Evolutionary conservation across 257 asterid genomes (phyloP).

Genomic region (Solanum boliviense): DNA sequence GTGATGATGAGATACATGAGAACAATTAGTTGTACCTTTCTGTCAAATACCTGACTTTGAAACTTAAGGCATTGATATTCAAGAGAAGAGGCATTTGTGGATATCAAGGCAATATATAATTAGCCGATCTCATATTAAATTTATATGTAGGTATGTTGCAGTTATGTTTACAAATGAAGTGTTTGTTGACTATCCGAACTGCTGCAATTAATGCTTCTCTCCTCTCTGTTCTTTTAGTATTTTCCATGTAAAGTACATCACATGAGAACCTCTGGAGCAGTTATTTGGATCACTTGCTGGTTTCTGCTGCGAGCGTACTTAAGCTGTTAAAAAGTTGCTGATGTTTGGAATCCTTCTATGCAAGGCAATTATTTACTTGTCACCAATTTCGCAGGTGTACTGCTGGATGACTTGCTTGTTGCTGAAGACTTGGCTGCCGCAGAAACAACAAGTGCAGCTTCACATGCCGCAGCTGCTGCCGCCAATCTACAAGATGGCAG

Average conservation of each 20-base stretch:
- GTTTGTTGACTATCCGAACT: neutral
- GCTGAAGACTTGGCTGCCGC: constrained; percentile 97
- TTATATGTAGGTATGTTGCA: neutral
- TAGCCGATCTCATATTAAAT: neutral
- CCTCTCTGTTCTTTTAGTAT: neutral
- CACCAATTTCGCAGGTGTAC: constrained; percentile 46
- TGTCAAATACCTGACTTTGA: neutral
- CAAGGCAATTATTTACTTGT: neutral
- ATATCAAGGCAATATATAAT: neutral
- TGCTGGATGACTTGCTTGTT: constrained; percentile 87
- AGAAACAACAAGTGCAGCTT: constrained; percentile 89
- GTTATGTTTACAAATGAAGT: neutral
- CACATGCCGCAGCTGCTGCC: constrained; percentile 96
- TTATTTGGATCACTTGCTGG: neutral
- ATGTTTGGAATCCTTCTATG: neutral
- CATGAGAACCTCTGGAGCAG: neutral
- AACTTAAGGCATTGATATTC: neutral
- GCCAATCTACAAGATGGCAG: constrained; percentile 59
- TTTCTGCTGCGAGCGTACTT: neutral
- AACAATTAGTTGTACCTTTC: neutral
- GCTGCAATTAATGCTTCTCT: neutral
- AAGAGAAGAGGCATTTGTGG: neutral
- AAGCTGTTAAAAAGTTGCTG: neutral
- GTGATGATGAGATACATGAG: neutral
- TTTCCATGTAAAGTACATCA: neutral